A percentile compares a stretch with the other conserved stretches of the same genome.
Conservation (phyloP, 1,284 basidiomycete genomes). For the Phellopilus nigrolimitatus region DNA sequence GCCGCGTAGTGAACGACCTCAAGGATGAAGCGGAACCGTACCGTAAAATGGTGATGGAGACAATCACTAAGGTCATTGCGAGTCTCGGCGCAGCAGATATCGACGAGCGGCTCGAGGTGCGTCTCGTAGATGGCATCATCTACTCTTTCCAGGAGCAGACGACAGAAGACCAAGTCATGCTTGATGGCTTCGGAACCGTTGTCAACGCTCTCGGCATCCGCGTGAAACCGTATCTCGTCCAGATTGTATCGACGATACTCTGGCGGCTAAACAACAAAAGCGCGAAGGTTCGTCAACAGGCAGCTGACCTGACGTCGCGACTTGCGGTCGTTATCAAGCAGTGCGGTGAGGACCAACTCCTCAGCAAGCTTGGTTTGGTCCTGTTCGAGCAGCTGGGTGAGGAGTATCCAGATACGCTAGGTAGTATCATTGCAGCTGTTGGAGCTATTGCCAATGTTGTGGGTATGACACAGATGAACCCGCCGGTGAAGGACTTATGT, state of each 20-base stretch:
- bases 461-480: constrained; percentile 99
- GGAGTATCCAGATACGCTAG: constrained; percentile 98
- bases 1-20: constrained; percentile 91
- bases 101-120: constrained; percentile 91
- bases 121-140: constrained; percentile 97
- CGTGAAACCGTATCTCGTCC: constrained; percentile 98
- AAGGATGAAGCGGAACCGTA: constrained; percentile 98
- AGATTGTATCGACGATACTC: constrained; percentile 98
- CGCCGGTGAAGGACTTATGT: constrained; percentile 97
- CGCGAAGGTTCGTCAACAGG: constrained; percentile 98
- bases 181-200: constrained; percentile 97
- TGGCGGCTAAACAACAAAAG: constrained; percentile 99
- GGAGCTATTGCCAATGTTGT: constrained; percentile 99
- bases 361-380: constrained; percentile 96
- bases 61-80: constrained; percentile 94
- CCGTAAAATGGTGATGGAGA: constrained; percentile 99
- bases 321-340: constrained; percentile 98
- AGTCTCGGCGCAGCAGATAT: constrained; percentile 94
- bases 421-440: constrained; percentile 97
- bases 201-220: constrained; percentile 92
- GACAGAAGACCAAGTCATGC: constrained; percentile 97
- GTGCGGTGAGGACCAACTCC: constrained; percentile 92
- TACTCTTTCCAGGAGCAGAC: constrained; percentile 99
- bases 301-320: constrained; percentile 92
- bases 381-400: constrained; percentile 99